These are phyloP conservation scores for Cubamyces sp. DNA, from an alignment of 768 basidiomycete genomes.

Conservation along the genomic window DNA sequence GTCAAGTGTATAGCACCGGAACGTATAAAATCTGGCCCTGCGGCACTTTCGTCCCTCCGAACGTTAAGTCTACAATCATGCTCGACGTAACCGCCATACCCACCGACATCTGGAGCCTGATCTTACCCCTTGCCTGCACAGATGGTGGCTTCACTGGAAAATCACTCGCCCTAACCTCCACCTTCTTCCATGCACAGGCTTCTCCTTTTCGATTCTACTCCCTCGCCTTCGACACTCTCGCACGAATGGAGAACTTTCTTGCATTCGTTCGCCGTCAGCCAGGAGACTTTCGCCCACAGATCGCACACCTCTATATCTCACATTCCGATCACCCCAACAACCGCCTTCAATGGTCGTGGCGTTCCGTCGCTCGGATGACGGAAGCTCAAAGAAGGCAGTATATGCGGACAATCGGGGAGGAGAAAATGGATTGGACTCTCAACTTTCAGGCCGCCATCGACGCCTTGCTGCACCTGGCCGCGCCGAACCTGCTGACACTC, in stretches of 20 bases:
- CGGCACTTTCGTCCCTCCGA: too few species aligned
- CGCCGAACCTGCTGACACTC: background rate
- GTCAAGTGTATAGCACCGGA: too few species aligned
- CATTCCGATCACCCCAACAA: background rate
- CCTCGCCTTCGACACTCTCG: background rate
- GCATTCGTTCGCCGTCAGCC: background rate
- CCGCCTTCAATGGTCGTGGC: background rate
- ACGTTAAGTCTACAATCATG: background rate
- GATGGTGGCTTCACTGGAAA: constrained; percentile 14
- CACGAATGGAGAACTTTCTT: background rate
- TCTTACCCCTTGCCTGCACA: background rate
- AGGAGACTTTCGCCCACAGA: background rate
- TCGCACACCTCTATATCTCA: constrained; percentile 7
- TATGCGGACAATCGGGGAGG: background rate
- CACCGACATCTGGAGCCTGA: background rate
- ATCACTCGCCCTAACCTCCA: constrained; percentile 12
- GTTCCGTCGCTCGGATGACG: background rate
- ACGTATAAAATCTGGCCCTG: too few species aligned
- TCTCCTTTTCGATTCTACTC: constrained; percentile 6
- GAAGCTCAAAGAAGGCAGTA: background rate
- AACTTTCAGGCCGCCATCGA: background rate
- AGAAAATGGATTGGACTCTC: background rate
- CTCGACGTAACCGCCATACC: background rate
- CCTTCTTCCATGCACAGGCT: constrained; percentile 7
- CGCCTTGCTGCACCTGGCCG: background rate